Evolutionary conservation across 805 yeast species (phyloP), one percentile per base, ranked within the genome.

Genomic region (Saccharomycopsis schoenii): DNA sequence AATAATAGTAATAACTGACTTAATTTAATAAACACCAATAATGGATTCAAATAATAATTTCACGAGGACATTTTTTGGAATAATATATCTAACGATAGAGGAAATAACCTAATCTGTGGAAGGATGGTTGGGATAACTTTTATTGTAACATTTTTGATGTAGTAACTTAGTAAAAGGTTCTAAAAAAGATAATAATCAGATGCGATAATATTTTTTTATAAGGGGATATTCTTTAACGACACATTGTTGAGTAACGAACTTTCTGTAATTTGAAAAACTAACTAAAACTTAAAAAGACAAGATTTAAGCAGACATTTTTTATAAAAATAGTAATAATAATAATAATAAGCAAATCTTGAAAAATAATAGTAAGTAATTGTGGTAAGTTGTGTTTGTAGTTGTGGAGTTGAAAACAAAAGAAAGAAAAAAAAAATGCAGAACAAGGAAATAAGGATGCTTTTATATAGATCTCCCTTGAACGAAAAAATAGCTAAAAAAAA

Each of bases 301-400:
- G 61, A 58, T 64, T 60, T 64, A 62, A 60, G 63, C 65, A 55
- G 64, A 60, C 65, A 62, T 62, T 62, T 62, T 62, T 56, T 41
- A 21, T 52, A 21, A 29, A 29, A 29, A 29, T 37, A 25, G 25
- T 37, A 17, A 25, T 42, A 17, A 25, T 24, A n/a, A 19, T 12
- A 34, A n/a, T 29, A 51, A 37, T 43, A 21, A 37, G 51, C 50
- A 51, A 58, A 52, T 52, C 57, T 54, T 58, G 47, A 25, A 42
- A 29, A 25, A 55, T 14, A 56, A 25, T 24, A 47, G 25, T 47
- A 21, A 47, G 36, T 50, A 60, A 25, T 50, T 50, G 37, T 29
- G 36, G 29, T 5, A 43, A 51, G 14, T 14, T 34, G 34, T 58
- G 42, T 3, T 40, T 21, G 40, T 14, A 19, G 19, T 34, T 10